Evolutionary conservation across 1,284 basidiomycete genomes (phyloP).

Genomic region (Ceraceosorus bombacis): DNA sequence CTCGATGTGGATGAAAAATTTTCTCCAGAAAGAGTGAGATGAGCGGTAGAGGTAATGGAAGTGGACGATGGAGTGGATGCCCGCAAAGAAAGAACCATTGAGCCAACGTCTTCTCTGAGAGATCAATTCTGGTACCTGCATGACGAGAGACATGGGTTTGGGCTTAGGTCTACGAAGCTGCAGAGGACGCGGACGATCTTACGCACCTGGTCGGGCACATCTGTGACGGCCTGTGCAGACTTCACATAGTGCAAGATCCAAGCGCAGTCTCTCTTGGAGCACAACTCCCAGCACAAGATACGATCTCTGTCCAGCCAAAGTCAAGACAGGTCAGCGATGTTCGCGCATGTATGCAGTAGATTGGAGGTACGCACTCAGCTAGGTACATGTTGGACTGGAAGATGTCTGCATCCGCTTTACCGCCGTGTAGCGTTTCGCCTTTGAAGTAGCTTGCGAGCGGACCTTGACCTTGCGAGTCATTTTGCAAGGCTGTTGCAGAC

Average conservation of each 20-base stretch:
- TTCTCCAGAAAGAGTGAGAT: conserved; percentile 36
- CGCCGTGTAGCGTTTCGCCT: conserved; percentile 62
- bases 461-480: conserved; percentile 71
- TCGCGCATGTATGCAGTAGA: neutral
- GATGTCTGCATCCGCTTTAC: conserved; percentile 38
- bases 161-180: neutral
- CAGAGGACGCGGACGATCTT: neutral
- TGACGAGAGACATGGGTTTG: neutral
- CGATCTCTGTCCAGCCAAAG: conserved; percentile 21
- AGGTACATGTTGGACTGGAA: conserved; percentile 47
- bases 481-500: conserved; percentile 61
- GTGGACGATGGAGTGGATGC: conserved; percentile 47
- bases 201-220: conserved; percentile 32
- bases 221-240: conserved; percentile 42
- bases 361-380: conserved; percentile 17
- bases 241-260: conserved; percentile 47
- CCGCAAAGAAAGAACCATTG: conserved; percentile 46
- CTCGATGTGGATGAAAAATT: conserved; percentile 43
- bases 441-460: conserved; percentile 90
- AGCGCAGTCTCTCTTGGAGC: conserved; percentile 49
- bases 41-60: conserved; percentile 47
- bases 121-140: conserved; percentile 38
- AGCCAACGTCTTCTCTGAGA: conserved; percentile 43
- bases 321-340: conserved; percentile 1
- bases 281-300: conserved; percentile 44